Evolutionary conservation across 768 basidiomycete genomes (phyloP).

Genomic region (Mycena galopus): DNA sequence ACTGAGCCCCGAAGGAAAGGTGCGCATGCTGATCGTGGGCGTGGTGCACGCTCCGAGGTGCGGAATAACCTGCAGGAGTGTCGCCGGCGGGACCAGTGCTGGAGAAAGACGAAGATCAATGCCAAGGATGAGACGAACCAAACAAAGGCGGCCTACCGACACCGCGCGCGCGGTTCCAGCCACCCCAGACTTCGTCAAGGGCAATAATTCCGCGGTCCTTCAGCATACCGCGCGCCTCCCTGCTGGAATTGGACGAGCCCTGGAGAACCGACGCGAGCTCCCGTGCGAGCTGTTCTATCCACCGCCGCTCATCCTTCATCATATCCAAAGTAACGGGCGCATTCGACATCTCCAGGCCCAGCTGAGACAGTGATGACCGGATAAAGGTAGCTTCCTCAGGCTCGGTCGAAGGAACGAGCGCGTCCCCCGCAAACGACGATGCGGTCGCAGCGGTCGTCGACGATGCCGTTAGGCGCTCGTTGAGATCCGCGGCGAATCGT

Average conservation of each 20-base stretch:
- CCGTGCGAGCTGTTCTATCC: conserved; percentile 83
- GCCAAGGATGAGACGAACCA: neutral
- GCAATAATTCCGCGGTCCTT: conserved; percentile 81
- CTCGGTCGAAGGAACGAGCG: conserved; percentile 61
- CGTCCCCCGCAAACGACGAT: conserved; percentile 32
- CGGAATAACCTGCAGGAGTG: conserved; percentile 82
- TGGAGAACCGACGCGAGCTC: conserved; percentile 86
- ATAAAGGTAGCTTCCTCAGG: conserved; percentile 91
- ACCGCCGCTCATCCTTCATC: conserved; percentile 84
- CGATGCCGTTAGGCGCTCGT: conserved; percentile 77
- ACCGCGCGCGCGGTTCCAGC: neutral
- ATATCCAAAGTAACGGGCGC: conserved; percentile 91
- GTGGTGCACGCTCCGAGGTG: conserved; percentile 73
- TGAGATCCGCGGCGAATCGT: conserved; percentile 87
- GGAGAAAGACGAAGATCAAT: no score
- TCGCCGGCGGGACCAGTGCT: conserved; percentile 93
- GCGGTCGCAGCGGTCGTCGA: conserved; percentile 38
- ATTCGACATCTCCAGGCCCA: conserved; percentile 84
- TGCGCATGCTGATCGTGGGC: conserved; percentile 76
- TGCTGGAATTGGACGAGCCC: conserved; percentile 45
- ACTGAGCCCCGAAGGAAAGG: conserved; percentile 79
- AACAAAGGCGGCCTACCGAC: neutral
- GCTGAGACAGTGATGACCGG: conserved; percentile 88
- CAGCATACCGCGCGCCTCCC: conserved; percentile 73
- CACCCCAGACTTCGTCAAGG: neutral